These are phyloP conservation scores for Leptomonas seymouri DNA, from an alignment of 208 protist species.

Conservation along the genomic window DNA sequence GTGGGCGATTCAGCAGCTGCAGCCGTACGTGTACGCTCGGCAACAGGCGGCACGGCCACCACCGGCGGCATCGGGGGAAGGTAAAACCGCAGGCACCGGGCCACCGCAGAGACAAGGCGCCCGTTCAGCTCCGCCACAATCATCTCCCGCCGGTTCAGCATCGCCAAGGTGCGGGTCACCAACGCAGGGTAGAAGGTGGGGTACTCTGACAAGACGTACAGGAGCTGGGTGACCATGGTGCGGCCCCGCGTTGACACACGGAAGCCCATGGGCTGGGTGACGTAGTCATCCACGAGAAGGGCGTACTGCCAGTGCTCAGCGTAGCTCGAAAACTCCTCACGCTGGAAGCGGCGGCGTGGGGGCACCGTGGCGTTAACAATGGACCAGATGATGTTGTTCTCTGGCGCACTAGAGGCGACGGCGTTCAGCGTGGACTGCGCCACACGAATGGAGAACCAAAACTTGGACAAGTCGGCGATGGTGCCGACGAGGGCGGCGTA, in stretches of 20 bases:
- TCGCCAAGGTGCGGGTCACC: conserved; percentile 60
- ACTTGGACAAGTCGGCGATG: conserved; percentile 68
- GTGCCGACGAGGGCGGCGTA: conserved; percentile 68
- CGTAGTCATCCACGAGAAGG: conserved; percentile 75
- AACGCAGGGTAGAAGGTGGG: conserved; percentile 72
- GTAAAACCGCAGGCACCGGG: conserved; percentile 59
- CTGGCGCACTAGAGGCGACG: conserved; percentile 33
- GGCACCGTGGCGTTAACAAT: conserved; percentile 56
- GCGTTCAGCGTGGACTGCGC: conserved; percentile 28
- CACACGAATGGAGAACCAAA: conserved; percentile 37
- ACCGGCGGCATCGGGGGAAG: conserved; percentile 33
- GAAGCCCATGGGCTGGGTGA: conserved; percentile 58
- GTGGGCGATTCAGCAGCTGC: background rate
- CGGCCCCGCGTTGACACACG: conserved; percentile 30
- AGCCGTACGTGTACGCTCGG: background rate
- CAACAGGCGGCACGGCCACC: conserved; percentile 1
- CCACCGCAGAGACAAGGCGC: conserved; percentile 53
- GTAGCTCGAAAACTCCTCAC: conserved; percentile 54
- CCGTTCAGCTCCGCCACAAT: conserved; percentile 55
- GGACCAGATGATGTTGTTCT: conserved; percentile 40
- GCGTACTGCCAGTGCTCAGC: conserved; percentile 79
- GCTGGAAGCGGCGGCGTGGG: conserved; percentile 56
- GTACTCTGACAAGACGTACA: conserved; percentile 56
- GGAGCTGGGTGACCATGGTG: conserved; percentile 66
- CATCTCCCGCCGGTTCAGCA: conserved; percentile 45